phyloP scores from a whole-genome alignment of 106 monocot species.

The Acanthochlamys bracteata region DNA sequence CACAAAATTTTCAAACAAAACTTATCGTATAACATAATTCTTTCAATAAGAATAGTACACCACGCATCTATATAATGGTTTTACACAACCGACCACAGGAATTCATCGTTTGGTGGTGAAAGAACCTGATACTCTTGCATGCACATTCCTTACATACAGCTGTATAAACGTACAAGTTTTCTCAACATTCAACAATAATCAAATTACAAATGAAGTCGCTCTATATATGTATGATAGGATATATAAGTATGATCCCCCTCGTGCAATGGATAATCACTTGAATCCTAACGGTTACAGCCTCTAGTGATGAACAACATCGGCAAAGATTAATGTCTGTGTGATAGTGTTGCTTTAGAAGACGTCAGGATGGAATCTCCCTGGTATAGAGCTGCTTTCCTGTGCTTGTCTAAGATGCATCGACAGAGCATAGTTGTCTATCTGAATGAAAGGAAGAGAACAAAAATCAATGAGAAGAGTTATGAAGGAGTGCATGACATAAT shows the following conservation, averaged over 20 bases:
- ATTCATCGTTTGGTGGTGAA: not conserved
- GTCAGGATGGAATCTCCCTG: conserved; percentile 58
- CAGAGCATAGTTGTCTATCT: conserved; percentile 62
- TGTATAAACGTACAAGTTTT: no score
- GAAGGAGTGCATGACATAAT: not conserved
- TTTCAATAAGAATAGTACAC: no score
- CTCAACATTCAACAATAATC: no score
- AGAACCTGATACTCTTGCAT: no score
- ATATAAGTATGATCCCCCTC: no score
- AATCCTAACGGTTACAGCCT: not conserved
- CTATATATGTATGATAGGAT: no score
- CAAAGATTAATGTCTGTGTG: no score
- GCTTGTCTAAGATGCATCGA: conserved; percentile 54
- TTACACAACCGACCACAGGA: not conserved
- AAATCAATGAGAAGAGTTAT: not conserved
- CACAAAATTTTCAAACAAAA: no score
- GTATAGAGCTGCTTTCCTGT: conserved; percentile 43
- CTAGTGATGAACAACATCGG: not conserved
- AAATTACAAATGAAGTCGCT: no score
- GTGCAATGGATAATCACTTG: no score
- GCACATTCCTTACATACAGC: no score
- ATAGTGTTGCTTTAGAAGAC: conserved; percentile 29
- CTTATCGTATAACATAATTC: no score
- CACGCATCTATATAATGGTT: not conserved
- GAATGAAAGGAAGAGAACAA: not conserved